Evolutionary conservation across 177 flowering plant genomes (phyloP).

Genomic region (Vitis hybrid): DNA sequence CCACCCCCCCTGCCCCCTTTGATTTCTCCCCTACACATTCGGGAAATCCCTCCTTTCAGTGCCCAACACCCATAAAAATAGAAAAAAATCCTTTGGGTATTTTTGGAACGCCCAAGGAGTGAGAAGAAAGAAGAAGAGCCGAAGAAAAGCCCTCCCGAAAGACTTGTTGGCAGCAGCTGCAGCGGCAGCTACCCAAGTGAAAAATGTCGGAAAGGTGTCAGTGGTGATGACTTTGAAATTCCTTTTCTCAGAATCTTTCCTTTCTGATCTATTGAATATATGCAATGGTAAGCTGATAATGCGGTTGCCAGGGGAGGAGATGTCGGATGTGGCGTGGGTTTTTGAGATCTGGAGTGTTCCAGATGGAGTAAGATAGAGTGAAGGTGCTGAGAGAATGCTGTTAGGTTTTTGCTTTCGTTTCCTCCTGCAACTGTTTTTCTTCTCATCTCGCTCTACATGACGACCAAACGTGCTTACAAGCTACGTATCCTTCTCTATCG

Average conservation of each 20-base stretch:
- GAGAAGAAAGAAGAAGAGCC: too few species aligned
- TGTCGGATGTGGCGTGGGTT: constrained; percentile 7
- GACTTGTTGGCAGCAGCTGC: too few species aligned
- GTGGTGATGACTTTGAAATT: too few species aligned
- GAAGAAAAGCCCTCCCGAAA: too few species aligned
- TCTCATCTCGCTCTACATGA: constrained; percentile 30
- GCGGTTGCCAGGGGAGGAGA: not conserved
- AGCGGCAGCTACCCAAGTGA: too few species aligned
- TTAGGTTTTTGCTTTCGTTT: constrained; percentile 22
- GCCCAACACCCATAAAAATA: too few species aligned
- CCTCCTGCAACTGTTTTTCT: not conserved
- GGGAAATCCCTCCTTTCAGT: too few species aligned
- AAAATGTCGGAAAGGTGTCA: too few species aligned
- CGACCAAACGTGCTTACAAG: constrained; percentile 92
- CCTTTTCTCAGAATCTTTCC: not conserved
- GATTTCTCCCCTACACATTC: too few species aligned
- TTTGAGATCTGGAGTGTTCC: constrained; percentile 23
- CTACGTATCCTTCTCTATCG: constrained; percentile 77
- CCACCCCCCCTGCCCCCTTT: too few species aligned
- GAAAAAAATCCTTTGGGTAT: too few species aligned
- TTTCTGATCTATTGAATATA: not conserved
- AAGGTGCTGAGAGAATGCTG: not conserved
- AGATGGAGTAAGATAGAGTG: constrained; percentile 9
- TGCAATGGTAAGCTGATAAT: not conserved
- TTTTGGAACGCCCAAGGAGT: too few species aligned